Conservation (phyloP, 192 early-diverging fungal genomes). For the Backusella parvicylindrica region DNA sequence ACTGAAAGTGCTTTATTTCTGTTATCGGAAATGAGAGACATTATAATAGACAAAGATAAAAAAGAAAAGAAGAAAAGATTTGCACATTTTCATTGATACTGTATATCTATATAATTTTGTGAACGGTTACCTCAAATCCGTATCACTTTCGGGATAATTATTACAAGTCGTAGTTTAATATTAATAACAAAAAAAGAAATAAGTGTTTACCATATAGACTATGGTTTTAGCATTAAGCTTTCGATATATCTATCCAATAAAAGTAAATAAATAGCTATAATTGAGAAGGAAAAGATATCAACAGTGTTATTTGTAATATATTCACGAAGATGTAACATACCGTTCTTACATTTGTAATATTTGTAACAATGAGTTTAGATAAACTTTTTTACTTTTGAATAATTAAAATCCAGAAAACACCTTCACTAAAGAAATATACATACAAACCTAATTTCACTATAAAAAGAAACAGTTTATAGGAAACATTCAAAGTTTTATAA, state of each 20-base stretch:
- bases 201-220: not conserved
- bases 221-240: no score
- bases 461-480: not conserved
- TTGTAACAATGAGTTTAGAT: not conserved
- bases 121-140: not conserved
- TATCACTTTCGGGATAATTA: not conserved
- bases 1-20: not conserved
- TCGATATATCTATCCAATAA: no score
- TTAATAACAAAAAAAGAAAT: no score
- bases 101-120: not conserved
- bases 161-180: not conserved
- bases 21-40: not conserved
- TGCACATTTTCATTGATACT: not conserved
- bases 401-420: not conserved
- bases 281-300: not conserved
- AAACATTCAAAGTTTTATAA: not conserved
- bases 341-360: not conserved
- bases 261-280: not conserved
- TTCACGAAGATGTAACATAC: not conserved
- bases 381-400: not conserved
- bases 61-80: not conserved
- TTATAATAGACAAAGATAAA: not conserved
- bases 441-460: no score
- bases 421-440: not conserved
- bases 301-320: not conserved